Evolutionary conservation across 2,329 filamentous ascomycete species (phyloP).

Genomic region (Fusarium floridanum): DNA sequence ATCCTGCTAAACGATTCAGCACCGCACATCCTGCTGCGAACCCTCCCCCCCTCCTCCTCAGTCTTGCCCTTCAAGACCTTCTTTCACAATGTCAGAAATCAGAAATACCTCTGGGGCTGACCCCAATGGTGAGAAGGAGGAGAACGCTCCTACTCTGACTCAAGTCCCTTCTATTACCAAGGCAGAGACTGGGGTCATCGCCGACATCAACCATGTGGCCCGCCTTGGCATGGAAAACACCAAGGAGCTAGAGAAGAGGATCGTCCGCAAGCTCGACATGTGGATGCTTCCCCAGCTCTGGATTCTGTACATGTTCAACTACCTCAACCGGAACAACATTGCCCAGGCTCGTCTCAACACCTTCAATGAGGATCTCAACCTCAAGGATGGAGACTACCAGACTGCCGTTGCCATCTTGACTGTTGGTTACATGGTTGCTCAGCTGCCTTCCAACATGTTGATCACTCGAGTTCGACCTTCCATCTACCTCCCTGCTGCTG

Average conservation of each 20-base stretch:
- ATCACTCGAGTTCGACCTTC: constrained; percentile 33
- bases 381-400: constrained; percentile 36
- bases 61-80: not conserved
- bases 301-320: constrained; percentile 42
- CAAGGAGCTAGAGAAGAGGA: constrained; percentile 28
- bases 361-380: constrained; percentile 35
- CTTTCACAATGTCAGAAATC: constrained; percentile 21
- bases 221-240: constrained; percentile 21
- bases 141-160: constrained; percentile 2
- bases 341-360: constrained; percentile 34
- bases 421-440: constrained; percentile 36
- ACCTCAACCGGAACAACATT: constrained; percentile 37
- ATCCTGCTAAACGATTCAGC: not conserved
- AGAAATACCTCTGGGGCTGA: constrained; percentile 16
- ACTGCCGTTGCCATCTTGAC: constrained; percentile 35
- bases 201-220: constrained; percentile 33
- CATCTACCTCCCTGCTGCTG: constrained; percentile 21
- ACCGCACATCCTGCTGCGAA: not conserved
- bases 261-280: constrained; percentile 32
- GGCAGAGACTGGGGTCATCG: constrained; percentile 17
- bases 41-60: not conserved
- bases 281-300: constrained; percentile 39
- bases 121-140: constrained; percentile 4
- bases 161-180: constrained; percentile 12
- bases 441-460: constrained; percentile 35